Conservation (phyloP, 2,329 filamentous ascomycete genomes). For the Laburnicola sp. region DNA sequence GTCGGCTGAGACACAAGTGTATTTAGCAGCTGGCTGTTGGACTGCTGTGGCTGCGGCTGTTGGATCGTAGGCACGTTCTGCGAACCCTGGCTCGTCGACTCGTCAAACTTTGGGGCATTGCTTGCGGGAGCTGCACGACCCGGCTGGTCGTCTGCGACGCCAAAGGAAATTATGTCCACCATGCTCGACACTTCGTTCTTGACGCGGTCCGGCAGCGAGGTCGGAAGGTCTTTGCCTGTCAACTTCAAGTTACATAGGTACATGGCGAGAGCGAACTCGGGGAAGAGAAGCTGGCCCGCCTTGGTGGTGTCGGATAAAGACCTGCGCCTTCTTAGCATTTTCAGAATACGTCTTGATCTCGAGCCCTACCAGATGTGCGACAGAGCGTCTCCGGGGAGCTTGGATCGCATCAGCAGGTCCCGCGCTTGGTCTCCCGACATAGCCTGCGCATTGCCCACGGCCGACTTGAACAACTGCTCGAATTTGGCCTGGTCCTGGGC, state of each 20-base stretch:
- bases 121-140: constrained; percentile 56
- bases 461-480: constrained; percentile 95
- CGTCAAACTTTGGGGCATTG: constrained; percentile 73
- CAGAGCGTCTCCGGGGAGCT: constrained; percentile 81
- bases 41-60: constrained; percentile 64
- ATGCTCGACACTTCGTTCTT: constrained; percentile 98
- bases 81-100: constrained; percentile 55
- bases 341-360: constrained; percentile 11
- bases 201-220: constrained; percentile 76
- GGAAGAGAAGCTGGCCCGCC: constrained; percentile 93
- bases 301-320: constrained; percentile 93
- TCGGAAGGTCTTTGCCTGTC: constrained; percentile 80
- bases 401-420: constrained; percentile 85
- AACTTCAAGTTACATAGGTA: constrained; percentile 95
- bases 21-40: constrained; percentile 64
- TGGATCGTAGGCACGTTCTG: constrained; percentile 55
- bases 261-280: constrained; percentile 97
- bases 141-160: constrained; percentile 72
- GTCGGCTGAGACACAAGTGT: constrained; percentile 58
- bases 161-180: constrained; percentile 99
- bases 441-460: constrained; percentile 79
- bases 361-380: constrained; percentile 83
- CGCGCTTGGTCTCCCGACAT: constrained; percentile 90
- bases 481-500: constrained; percentile 95
- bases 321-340: constrained; percentile 54